These are phyloP conservation scores for Dictyostelium brefeldianum DNA, from an alignment of 78 protist species.

Conservation along the genomic window DNA sequence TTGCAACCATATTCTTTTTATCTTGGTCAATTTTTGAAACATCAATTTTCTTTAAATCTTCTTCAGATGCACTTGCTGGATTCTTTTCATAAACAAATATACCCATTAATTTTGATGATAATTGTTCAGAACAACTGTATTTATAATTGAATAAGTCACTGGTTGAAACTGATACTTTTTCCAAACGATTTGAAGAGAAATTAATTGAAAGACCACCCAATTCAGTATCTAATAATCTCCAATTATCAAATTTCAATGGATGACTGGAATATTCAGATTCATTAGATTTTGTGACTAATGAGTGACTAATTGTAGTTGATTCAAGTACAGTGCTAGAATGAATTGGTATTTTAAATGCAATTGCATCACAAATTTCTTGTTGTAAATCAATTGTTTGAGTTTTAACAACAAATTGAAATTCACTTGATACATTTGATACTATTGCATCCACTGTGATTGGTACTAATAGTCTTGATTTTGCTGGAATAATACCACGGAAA, in stretches of 20 bases:
- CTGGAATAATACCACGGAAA: constrained; percentile 23
- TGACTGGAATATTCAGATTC: not conserved
- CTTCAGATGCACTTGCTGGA: not conserved
- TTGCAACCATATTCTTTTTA: constrained; percentile 9
- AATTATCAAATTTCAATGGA: constrained; percentile 32
- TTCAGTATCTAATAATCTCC: constrained; percentile 37
- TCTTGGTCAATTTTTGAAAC: not conserved
- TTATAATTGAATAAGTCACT: constrained; percentile 24
- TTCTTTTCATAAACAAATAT: not conserved
- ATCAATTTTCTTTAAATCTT: not conserved
- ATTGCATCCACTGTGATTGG: constrained; percentile 1
- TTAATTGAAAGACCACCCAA: constrained; percentile 53
- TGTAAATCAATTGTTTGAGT: not conserved
- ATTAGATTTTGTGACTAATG: not conserved
- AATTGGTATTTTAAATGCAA: constrained; percentile 50
- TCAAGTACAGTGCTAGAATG: constrained; percentile 11
- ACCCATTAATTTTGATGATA: constrained; percentile 18
- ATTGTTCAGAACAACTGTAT: constrained; percentile 44
- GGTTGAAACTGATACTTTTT: not conserved
- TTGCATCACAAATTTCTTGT: constrained; percentile 58
- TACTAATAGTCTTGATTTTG: constrained; percentile 3
- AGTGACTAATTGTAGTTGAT: not conserved
- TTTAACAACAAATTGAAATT: constrained; percentile 1
- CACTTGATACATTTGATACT: constrained; percentile 25
- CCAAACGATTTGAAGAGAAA: not conserved